Evolutionary conservation across 2,329 filamentous ascomycete species (phyloP), one percentile per base, ranked within the genome.

Genomic region (Onygenales sp.): DNA sequence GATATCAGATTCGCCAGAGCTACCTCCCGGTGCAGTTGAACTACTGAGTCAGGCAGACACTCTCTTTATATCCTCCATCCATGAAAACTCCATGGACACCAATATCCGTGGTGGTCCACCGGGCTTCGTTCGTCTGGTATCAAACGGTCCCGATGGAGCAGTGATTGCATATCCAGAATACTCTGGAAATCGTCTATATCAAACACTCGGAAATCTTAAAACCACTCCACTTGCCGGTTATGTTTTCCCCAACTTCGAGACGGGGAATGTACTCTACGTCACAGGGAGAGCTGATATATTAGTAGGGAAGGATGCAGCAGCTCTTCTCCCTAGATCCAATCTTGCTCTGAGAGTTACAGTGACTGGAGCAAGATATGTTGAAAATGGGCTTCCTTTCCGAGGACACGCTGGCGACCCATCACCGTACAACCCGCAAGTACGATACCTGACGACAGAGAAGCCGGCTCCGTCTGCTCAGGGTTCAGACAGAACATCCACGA

Each of bases 161-260:
- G 74, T 80, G 2, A 67, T 94, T 11, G 75, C 85, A 2, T 95
- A 88, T 67, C 89, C 89, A 0, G 89, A 95, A 65, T 94, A 86
- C 65, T 90, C 86, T 0, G 89, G 89, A 6, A 95, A 95, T 66
- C 76, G 87, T 13, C 72, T 93, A 0, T 95, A 94, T 61, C 88
- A 94, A 66, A 88, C 86, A 0, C 77, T 94, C 0, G 89, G 89
- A 1, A 95, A 95, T 63, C 72, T 94, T 11, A 74, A 78, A 40
- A 69, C 78, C 6, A 85, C 84, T 34, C 86, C 87, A 0, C 71
- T 73, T 14, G 80, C 86, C 2, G 88, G 89, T 2, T 67, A 92
- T 48, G 81, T 80, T 2, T 77, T 95, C 37, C 87, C 88, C 0
- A 82, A 91, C 65, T 92, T 87, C 62, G 77, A 79, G 4, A 86